These are phyloP conservation scores for Wickerhamiella azymoides DNA, from an alignment of 805 yeast genomes.

Conservation along the genomic window DNA sequence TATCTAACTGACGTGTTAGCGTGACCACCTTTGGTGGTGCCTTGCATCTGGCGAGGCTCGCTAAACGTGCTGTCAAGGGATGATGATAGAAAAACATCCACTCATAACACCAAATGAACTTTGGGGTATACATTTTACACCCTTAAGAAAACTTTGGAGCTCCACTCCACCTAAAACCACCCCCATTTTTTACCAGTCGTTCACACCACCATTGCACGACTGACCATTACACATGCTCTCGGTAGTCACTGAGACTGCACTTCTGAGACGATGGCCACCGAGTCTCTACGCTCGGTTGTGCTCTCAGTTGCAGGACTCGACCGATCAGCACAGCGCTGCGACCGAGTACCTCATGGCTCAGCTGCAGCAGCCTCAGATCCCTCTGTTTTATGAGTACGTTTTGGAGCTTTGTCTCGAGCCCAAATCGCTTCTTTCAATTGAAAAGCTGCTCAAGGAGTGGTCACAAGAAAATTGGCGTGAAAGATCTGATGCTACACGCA, in stretches of 20 bases:
- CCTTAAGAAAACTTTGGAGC: too few relatives aligned
- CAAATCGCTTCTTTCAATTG: slow-evolving; percentile 16
- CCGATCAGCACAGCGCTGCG: slow-evolving; percentile 1
- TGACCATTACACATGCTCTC: slow-evolving; percentile 6
- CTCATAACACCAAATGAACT: too few relatives aligned
- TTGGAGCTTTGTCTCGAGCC: slow-evolving; percentile 16
- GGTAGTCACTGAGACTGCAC: slow-evolving; percentile 17
- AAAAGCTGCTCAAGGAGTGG: slow-evolving; percentile 11
- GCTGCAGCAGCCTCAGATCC: slow-evolving; percentile 12
- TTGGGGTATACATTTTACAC: too few relatives aligned
- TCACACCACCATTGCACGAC: too few relatives aligned
- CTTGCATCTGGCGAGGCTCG: too few relatives aligned
- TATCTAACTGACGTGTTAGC: too few relatives aligned
- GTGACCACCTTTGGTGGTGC: too few relatives aligned
- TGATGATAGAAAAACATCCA: too few relatives aligned
- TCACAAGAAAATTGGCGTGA: neutral
- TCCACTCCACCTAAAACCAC: too few relatives aligned
- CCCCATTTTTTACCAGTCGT: too few relatives aligned
- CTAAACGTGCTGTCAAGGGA: too few relatives aligned
- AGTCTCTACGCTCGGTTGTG: slow-evolving; percentile 20
- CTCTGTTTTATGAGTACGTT: slow-evolving; percentile 22
- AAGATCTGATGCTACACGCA: neutral
- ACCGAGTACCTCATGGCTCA: slow-evolving; percentile 2
- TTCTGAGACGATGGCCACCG: slow-evolving; percentile 18
- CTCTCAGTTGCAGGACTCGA: slow-evolving; percentile 21